A percentile compares a stretch with the other conserved stretches of the same genome.
Conservation (phyloP, 495 filamentous ascomycete genomes). For the Cladorrhinum samala region DNA sequence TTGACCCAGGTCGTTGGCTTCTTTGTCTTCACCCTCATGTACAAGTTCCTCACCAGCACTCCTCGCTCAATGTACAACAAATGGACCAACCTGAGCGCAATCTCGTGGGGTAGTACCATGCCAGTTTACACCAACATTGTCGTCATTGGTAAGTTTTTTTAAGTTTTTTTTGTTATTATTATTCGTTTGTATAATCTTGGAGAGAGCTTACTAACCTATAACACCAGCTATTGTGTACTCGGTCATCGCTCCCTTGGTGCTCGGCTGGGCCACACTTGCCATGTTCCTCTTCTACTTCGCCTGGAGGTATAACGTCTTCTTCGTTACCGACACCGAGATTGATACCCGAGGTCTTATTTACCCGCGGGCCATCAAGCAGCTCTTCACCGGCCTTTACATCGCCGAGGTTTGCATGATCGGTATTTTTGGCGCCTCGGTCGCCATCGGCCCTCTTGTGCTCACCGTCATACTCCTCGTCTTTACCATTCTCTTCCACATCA, state of each 20-base stretch:
- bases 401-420: constrained; percentile 82
- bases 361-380: constrained; percentile 82
- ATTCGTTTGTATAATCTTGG: too few relatives aligned
- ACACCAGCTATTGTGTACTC: constrained; percentile 72
- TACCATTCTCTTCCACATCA: constrained; percentile 74
- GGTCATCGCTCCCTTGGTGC: constrained; percentile 81
- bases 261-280: constrained; percentile 80
- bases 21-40: constrained; percentile 69
- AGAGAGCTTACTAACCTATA: too few relatives aligned
- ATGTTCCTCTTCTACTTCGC: constrained; percentile 86
- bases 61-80: constrained; percentile 55
- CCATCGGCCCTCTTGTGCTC: constrained; percentile 71
- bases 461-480: constrained; percentile 80
- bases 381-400: constrained; percentile 83
- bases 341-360: constrained; percentile 91
- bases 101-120: constrained; percentile 84
- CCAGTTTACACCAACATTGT: constrained; percentile 79
- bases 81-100: constrained; percentile 54
- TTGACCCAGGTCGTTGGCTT: constrained; percentile 75
- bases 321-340: constrained; percentile 75
- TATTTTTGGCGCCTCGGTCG: constrained; percentile 68
- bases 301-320: constrained; percentile 92
- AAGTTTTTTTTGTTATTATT: not conserved
- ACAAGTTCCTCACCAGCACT: constrained; percentile 54
- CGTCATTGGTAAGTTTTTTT: constrained; percentile 61